Percentiles rank a stretch among this genome's conserved stretches.
Evolutionary conservation across 1,139 yeast genomes (phyloP).

Genomic region (Meyerozyma elateridarum): DNA sequence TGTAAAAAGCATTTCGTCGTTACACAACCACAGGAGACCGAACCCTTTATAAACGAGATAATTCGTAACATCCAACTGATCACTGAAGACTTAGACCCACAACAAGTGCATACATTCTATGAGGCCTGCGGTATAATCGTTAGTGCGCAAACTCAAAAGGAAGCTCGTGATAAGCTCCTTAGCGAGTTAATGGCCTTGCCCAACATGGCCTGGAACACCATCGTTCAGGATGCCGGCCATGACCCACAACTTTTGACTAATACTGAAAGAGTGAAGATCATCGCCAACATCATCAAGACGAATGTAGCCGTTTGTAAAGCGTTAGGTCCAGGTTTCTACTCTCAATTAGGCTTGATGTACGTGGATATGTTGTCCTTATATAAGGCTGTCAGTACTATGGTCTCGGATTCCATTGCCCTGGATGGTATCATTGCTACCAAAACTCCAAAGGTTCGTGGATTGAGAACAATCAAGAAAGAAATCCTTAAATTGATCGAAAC

Average conservation of each 20-base stretch:
- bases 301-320: constrained; percentile 92
- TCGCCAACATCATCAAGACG: constrained; percentile 90
- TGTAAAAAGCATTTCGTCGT: constrained; percentile 95
- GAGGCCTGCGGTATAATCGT: constrained; percentile 96
- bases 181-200: constrained; percentile 85
- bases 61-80: constrained; percentile 76
- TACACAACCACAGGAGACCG: constrained; percentile 79
- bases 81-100: constrained; percentile 92
- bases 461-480: constrained; percentile 95
- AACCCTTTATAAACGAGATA: constrained; percentile 89
- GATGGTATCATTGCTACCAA: constrained; percentile 89
- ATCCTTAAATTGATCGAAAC: constrained; percentile 85
- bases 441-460: constrained; percentile 91
- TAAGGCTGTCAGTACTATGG: constrained; percentile 86
- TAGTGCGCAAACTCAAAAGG: constrained; percentile 67
- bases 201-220: constrained; percentile 90
- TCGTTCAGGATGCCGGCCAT: constrained; percentile 81
- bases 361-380: constrained; percentile 87
- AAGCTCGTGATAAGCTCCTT: constrained; percentile 67
- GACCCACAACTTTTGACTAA: constrained; percentile 81
- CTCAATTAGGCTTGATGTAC: constrained; percentile 84
- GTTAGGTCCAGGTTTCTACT: constrained; percentile 85
- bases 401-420: constrained; percentile 70
- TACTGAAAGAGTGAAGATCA: constrained; percentile 84
- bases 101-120: constrained; percentile 95